phyloP scores from a whole-genome alignment of 768 basidiomycete genomes.

The Dictyophora rubrovolvata region DNA sequence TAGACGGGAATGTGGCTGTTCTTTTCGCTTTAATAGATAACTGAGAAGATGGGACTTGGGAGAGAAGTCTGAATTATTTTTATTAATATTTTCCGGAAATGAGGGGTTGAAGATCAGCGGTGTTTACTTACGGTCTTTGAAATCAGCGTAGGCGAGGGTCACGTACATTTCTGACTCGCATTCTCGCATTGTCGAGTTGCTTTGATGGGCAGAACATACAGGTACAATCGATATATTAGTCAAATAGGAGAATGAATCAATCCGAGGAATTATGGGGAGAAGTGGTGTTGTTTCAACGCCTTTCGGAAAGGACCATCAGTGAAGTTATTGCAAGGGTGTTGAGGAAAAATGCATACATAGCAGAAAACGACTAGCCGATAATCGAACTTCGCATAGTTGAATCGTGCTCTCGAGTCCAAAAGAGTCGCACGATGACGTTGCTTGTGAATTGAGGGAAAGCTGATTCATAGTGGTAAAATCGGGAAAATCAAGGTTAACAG shows the following conservation, averaged over 20 bases:
- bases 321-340: neutral
- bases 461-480: constrained; percentile 35
- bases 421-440: constrained; percentile 39
- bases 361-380: constrained; percentile 34
- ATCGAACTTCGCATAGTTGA: constrained; percentile 49
- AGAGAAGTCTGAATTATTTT: neutral
- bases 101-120: neutral
- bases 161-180: constrained; percentile 33
- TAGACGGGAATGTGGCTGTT: neutral
- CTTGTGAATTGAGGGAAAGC: constrained; percentile 21
- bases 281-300: constrained; percentile 36
- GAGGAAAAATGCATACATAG: constrained; percentile 29
- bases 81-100: neutral
- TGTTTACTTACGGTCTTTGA: constrained; percentile 44
- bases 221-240: constrained; percentile 37
- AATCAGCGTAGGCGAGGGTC: constrained; percentile 45
- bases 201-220: constrained; percentile 11
- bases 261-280: constrained; percentile 31
- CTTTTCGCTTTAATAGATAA: neutral
- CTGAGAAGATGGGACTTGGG: constrained; percentile 2
- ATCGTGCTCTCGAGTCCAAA: constrained; percentile 53
- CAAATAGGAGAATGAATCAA: constrained; percentile 22
- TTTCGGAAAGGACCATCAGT: constrained; percentile 15
- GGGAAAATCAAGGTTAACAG: constrained; percentile 19
- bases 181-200: constrained; percentile 18